These are phyloP conservation scores for Rhizophagus clarus DNA, from an alignment of 192 early-diverging fungal species.

Conservation along the genomic window DNA sequence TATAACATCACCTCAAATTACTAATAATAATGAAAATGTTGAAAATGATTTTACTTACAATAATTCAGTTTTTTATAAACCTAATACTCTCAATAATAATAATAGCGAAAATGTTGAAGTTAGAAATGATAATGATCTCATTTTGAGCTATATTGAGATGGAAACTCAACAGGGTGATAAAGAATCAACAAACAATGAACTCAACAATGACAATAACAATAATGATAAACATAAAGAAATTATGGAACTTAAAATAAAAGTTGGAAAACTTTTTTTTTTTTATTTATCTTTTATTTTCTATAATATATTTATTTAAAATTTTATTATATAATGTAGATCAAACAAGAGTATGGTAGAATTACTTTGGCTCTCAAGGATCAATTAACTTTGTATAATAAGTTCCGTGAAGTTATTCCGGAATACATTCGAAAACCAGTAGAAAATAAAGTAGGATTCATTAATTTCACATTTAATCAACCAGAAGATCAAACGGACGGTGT, in stretches of 20 bases:
- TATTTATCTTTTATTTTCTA: no score
- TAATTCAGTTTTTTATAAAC: neutral
- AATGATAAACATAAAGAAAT: neutral
- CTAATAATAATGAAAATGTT: neutral
- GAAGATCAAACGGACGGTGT: neutral
- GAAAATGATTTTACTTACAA: neutral
- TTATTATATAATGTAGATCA: neutral
- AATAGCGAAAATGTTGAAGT: neutral
- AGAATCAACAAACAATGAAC: neutral
- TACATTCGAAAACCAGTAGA: neutral
- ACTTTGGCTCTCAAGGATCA: neutral
- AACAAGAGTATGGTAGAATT: neutral
- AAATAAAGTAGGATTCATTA: neutral
- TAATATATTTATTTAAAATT: neutral
- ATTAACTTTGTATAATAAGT: neutral
- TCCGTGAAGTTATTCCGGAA: neutral
- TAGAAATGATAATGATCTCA: neutral
- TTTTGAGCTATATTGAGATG: neutral
- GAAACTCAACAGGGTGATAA: neutral
- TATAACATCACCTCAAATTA: neutral
- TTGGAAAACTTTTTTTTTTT: no score
- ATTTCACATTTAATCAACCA: neutral
- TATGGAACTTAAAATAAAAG: neutral
- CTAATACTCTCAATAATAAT: neutral
- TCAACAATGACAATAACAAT: neutral